phyloP scores from a whole-genome alignment of 257 asterid species.

The Anisodus acutangulus region DNA sequence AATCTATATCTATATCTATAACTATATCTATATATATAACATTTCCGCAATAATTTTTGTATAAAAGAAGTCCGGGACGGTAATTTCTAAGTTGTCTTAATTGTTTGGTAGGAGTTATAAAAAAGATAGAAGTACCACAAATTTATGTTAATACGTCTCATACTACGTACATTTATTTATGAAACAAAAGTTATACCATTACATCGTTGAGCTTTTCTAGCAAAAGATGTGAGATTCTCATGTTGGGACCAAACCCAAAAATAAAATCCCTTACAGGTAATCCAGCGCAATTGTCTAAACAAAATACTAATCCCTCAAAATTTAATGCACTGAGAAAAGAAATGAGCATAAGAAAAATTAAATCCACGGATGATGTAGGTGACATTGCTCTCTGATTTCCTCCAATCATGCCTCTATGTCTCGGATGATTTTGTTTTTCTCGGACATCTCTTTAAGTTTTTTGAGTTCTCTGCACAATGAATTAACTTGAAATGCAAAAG shows the following conservation, averaged over 20 bases:
- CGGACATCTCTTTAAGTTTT: neutral
- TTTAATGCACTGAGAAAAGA: neutral
- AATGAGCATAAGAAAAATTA: too few species aligned
- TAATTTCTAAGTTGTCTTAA: too few species aligned
- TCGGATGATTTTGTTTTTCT: neutral
- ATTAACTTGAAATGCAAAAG: neutral
- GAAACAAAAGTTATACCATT: too few species aligned
- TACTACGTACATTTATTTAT: too few species aligned
- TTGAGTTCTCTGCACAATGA: neutral
- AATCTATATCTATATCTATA: too few species aligned
- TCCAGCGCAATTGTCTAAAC: neutral
- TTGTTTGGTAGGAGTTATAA: too few species aligned
- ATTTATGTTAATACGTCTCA: too few species aligned
- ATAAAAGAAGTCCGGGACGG: too few species aligned
- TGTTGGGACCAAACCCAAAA: neutral
- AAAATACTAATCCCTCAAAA: too few species aligned
- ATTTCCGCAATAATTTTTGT: too few species aligned
- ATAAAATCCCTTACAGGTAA: too few species aligned
- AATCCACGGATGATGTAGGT: neutral
- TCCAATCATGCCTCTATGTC: neutral
- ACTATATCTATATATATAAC: too few species aligned
- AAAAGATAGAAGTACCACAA: neutral
- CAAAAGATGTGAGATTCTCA: neutral
- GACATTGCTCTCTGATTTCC: neutral
- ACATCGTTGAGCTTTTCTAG: neutral